Percentiles rank a stretch among this genome's conserved stretches.
These are phyloP conservation scores for Ulota crispa DNA, from an alignment of 225 moss, liverwort and hornwort species.

Conservation along the genomic window DNA sequence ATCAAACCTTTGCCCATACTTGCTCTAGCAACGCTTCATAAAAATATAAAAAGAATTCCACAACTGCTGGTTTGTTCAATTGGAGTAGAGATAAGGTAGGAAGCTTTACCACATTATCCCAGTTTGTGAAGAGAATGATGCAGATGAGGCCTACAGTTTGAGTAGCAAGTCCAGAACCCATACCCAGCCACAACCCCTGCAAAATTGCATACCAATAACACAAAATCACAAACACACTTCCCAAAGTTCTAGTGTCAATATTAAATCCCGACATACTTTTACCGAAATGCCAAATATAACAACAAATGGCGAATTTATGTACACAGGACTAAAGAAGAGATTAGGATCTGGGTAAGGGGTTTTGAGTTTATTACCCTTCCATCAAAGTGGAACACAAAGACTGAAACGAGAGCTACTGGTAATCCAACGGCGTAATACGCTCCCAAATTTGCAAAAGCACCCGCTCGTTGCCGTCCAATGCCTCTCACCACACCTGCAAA, in stretches of 20 bases:
- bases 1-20: not conserved
- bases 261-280: no score
- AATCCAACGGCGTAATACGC: slow-evolving; percentile 58
- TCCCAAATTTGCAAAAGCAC: slow-evolving; percentile 57
- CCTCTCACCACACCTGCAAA: slow-evolving; percentile 62
- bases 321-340: not conserved
- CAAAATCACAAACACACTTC: no score
- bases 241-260: not conserved
- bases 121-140: slow-evolving; percentile 40
- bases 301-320: not conserved
- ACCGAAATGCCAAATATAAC: not conserved
- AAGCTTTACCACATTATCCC: slow-evolving; percentile 52
- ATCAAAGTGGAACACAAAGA: slow-evolving; percentile 39
- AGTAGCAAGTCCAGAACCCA: slow-evolving; percentile 41
- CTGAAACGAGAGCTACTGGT: slow-evolving; percentile 35
- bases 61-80: not conserved
- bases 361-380: slow-evolving; percentile 25
- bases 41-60: not conserved
- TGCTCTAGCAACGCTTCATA: not conserved
- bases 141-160: slow-evolving; percentile 42
- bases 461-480: slow-evolving; percentile 55
- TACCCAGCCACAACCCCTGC: slow-evolving; percentile 61
- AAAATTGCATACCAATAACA: not conserved
- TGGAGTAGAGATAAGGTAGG: not conserved
- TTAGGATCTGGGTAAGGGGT: not conserved